phyloP scores from a whole-genome alignment of 192 early-diverging fungal species.

The Chytriomyces hyalinus region DNA sequence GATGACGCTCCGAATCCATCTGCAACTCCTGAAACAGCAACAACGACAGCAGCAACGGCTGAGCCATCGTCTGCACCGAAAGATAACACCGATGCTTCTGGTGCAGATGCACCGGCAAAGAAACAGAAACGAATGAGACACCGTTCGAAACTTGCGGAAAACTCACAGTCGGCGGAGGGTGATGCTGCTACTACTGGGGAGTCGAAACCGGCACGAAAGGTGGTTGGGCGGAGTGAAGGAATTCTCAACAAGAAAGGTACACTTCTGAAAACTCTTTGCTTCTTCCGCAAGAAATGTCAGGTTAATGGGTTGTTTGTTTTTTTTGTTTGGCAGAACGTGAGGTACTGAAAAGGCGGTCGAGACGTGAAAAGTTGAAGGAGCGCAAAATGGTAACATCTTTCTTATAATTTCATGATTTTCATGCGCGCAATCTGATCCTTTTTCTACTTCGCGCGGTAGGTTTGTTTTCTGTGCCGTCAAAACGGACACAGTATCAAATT shows the following conservation, averaged over 20 bases:
- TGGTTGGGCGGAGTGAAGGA: background rate
- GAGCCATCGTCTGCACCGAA: background rate
- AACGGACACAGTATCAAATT: constrained; percentile 82
- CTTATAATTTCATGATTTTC: background rate
- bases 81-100: background rate
- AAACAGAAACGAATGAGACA: constrained; percentile 37
- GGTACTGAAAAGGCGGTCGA: constrained; percentile 40
- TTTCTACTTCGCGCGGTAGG: constrained; percentile 31
- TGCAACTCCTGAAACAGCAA: constrained; percentile 5
- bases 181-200: background rate
- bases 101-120: constrained; percentile 18
- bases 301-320: background rate
- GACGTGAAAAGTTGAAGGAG: constrained; percentile 47
- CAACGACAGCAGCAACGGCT: background rate
- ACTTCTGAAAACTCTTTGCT: too few relatives aligned
- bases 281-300: too few relatives aligned
- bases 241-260: constrained; percentile 36
- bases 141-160: constrained; percentile 4
- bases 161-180: constrained; percentile 34
- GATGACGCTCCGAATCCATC: constrained; percentile 35
- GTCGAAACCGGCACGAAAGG: too few relatives aligned
- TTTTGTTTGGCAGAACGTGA: constrained; percentile 40
- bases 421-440: background rate
- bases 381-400: constrained; percentile 43
- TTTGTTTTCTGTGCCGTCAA: constrained; percentile 87